These are phyloP conservation scores for Chalciporus chontae DNA, from an alignment of 768 basidiomycete genomes.

Conservation along the genomic window DNA sequence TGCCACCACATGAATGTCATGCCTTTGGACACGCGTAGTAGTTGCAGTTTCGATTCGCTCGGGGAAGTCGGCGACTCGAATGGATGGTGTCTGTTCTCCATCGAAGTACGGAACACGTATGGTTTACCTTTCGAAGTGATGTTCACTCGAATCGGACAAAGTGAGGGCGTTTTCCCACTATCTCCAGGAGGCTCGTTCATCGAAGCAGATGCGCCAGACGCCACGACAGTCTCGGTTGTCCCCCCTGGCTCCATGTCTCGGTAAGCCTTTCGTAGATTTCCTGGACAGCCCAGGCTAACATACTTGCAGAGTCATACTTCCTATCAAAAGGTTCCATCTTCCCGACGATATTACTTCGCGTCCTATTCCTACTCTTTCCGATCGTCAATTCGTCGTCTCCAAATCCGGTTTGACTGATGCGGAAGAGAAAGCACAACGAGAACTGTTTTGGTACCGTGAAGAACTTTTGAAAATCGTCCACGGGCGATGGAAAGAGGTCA, in stretches of 20 bases:
- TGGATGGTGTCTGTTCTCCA: constrained; percentile 81
- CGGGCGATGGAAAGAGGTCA: constrained; percentile 85
- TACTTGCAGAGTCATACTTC: constrained; percentile 56
- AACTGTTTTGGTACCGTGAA: constrained; percentile 96
- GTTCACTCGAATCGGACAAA: constrained; percentile 64
- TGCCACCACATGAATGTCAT: constrained; percentile 80
- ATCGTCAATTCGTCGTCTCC: constrained; percentile 87
- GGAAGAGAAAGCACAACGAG: constrained; percentile 64
- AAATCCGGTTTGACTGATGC: constrained; percentile 58
- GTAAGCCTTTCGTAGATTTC: constrained; percentile 37
- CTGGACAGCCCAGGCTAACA: constrained; percentile 3
- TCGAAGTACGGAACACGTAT: constrained; percentile 92
- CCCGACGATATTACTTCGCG: constrained; percentile 51
- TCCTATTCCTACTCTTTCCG: constrained; percentile 81
- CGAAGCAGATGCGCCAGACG: constrained; percentile 37
- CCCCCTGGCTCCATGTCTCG: constrained; percentile 85
- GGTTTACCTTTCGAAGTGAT: constrained; percentile 88
- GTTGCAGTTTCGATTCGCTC: constrained; percentile 22
- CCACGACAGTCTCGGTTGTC: constrained; percentile 55
- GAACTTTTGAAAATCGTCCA: constrained; percentile 67
- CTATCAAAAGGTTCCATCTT: constrained; percentile 67
- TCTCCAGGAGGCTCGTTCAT: constrained; percentile 2
- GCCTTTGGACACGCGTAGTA: constrained; percentile 42
- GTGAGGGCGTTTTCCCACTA: constrained; percentile 32
- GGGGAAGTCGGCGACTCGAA: constrained; percentile 46